Conservation (phyloP, 1,284 basidiomycete species). For the Tausonia pullulans region DNA sequence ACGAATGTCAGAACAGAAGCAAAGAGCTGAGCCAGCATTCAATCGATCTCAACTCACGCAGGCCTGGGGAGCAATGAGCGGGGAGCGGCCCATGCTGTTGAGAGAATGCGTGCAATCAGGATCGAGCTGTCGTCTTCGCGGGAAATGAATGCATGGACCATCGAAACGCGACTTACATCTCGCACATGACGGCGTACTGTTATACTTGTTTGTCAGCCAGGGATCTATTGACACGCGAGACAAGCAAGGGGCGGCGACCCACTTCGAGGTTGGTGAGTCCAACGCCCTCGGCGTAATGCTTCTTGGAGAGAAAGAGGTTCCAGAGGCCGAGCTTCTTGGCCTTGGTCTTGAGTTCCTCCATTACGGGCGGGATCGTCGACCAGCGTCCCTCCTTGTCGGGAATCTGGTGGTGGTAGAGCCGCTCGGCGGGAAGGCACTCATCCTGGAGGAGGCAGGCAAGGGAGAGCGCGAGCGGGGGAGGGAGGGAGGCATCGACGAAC, state of each 20-base stretch:
- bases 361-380: not conserved
- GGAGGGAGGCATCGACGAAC: too few relatives aligned
- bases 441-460: too few relatives aligned
- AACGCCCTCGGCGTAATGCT: slow-evolving; percentile 78
- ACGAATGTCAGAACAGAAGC: not conserved
- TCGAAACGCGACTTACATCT: slow-evolving; percentile 40
- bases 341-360: not conserved
- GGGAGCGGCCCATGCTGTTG: slow-evolving; percentile 56
- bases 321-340: slow-evolving; percentile 53
- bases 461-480: too few relatives aligned
- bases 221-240: not conserved
- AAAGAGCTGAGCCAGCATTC: not conserved
- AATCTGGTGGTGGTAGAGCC: too few relatives aligned
- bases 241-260: slow-evolving; percentile 19
- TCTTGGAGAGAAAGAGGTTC: slow-evolving; percentile 93
- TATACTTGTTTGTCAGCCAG: not conserved
- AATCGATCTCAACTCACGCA: slow-evolving; percentile 32
- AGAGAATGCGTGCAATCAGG: not conserved
- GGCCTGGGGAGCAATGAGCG: slow-evolving; percentile 68
- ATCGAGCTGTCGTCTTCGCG: not conserved
- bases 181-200: slow-evolving; percentile 92
- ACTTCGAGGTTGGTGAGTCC: slow-evolving; percentile 87
- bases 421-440: too few relatives aligned
- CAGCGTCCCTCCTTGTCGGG: too few relatives aligned
- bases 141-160: not conserved